Percentiles rank a stretch among this genome's conserved stretches.
phyloP scores from a whole-genome alignment of 495 filamentous ascomycete genomes.

The Cercophora newfieldiana region DNA sequence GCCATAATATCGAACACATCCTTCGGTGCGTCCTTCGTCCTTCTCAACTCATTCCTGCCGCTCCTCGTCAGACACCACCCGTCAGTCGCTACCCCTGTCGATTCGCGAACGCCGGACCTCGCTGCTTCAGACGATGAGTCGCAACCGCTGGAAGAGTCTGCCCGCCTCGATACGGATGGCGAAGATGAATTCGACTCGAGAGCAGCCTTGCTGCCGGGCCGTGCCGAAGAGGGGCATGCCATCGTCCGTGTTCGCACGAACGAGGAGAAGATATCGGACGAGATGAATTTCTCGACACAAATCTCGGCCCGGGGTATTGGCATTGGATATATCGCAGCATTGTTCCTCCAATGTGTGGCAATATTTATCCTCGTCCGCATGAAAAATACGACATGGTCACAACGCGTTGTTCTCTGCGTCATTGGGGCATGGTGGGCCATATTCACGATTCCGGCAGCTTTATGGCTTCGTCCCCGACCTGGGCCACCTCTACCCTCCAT shows the following conservation, averaged over 20 bases:
- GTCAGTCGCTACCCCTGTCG: slow-evolving; percentile 39
- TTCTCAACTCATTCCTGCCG: slow-evolving; percentile 82
- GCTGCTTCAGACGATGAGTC: slow-evolving; percentile 21
- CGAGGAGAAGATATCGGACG: slow-evolving; percentile 58
- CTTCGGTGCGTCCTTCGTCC: slow-evolving; percentile 81
- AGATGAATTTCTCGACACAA: slow-evolving; percentile 73
- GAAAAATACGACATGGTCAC: slow-evolving; percentile 71
- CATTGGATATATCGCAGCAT: slow-evolving; percentile 81
- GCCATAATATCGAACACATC: slow-evolving; percentile 90
- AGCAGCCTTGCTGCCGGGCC: slow-evolving; percentile 42
- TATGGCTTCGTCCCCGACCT: slow-evolving; percentile 89
- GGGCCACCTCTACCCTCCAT: slow-evolving; percentile 70
- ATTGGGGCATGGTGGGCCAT: slow-evolving; percentile 93
- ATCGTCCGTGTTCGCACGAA: slow-evolving; percentile 38
- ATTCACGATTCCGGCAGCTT: slow-evolving; percentile 84
- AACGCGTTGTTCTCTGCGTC: slow-evolving; percentile 80
- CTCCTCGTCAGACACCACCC: slow-evolving; percentile 79
- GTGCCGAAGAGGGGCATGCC: slow-evolving; percentile 31
- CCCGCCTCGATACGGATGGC: slow-evolving; percentile 15
- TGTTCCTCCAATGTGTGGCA: slow-evolving; percentile 74
- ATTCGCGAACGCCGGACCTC: slow-evolving; percentile 14
- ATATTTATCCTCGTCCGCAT: slow-evolving; percentile 70
- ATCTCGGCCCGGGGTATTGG: slow-evolving; percentile 91
- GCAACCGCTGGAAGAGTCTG: slow-evolving; percentile 19
- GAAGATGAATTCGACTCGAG: slow-evolving; percentile 42